These are phyloP conservation scores for Narthecium ossifragum DNA, from an alignment of 106 monocot genomes.

Conservation along the genomic window DNA sequence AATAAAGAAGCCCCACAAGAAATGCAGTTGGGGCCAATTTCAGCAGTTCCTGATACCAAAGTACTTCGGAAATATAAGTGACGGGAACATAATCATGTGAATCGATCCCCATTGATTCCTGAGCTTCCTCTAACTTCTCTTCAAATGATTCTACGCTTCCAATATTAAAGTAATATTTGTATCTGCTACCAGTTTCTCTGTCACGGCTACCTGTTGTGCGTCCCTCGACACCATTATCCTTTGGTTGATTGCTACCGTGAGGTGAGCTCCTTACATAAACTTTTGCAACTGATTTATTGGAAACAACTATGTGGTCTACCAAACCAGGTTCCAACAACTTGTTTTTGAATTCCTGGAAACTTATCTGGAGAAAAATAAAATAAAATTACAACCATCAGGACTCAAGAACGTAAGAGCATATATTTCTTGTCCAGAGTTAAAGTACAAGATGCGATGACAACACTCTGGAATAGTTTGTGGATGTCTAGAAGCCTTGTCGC, in stretches of 20 bases:
- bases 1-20: constrained; percentile 52
- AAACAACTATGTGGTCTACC: constrained; percentile 86
- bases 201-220: constrained; percentile 29
- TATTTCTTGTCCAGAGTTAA: too few species aligned
- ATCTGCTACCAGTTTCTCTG: constrained; percentile 32
- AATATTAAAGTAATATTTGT: constrained; percentile 84
- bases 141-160: constrained; percentile 97
- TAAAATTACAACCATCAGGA: too few species aligned
- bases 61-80: constrained; percentile 64
- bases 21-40: constrained; percentile 74
- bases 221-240: constrained; percentile 34
- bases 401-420: too few species aligned
- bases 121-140: constrained; percentile 89
- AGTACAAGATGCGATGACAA: too few species aligned
- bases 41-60: constrained; percentile 65
- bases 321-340: constrained; percentile 87
- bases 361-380: constrained; percentile 53
- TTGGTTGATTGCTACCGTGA: constrained; percentile 24
- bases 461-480: too few species aligned
- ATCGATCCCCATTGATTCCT: constrained; percentile 73
- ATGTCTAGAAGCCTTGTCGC: too few species aligned
- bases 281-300: constrained; percentile 94
- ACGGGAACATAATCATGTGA: constrained; percentile 86
- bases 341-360: constrained; percentile 97
- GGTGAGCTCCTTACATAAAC: constrained; percentile 74